Evolutionary conservation across 305 asterid genomes (phyloP).

Genomic region (Fraxinus dipetala): DNA sequence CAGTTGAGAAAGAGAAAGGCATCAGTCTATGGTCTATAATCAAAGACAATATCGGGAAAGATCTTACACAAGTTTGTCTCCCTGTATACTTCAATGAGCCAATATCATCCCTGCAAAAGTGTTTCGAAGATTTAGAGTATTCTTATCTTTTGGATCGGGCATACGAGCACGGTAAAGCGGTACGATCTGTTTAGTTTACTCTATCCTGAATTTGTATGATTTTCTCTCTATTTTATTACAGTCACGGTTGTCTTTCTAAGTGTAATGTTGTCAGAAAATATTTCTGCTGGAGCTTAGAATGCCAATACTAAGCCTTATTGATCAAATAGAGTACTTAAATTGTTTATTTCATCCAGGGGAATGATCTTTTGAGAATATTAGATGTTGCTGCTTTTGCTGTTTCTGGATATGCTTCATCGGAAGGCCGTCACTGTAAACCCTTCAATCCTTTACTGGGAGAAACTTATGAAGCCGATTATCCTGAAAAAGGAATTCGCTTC

Average conservation of each 20-base stretch:
- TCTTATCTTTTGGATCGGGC: slow-evolving; percentile 87
- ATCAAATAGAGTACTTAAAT: neutral
- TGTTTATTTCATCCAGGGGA: slow-evolving; percentile 52
- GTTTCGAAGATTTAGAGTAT: slow-evolving; percentile 90
- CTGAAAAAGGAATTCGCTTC: slow-evolving; percentile 82
- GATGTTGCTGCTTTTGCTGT: slow-evolving; percentile 94
- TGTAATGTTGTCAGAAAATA: neutral
- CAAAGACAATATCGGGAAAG: slow-evolving; percentile 95
- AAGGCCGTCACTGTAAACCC: slow-evolving; percentile 89
- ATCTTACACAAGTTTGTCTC: slow-evolving; percentile 83
- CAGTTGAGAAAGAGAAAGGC: slow-evolving; percentile 83
- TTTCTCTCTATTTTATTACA: neutral
- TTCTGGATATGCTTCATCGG: slow-evolving; percentile 97
- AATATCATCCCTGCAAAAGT: slow-evolving; percentile 79
- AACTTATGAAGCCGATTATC: slow-evolving; percentile 94
- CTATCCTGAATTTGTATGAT: neutral
- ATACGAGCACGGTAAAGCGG: slow-evolving; percentile 82
- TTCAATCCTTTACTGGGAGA: slow-evolving; percentile 95
- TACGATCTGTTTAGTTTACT: slow-evolving; percentile 33
- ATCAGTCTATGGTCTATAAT: slow-evolving; percentile 94
- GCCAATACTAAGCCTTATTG: neutral
- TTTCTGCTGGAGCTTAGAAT: neutral
- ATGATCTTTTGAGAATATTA: slow-evolving; percentile 72
- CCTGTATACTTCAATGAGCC: slow-evolving; percentile 98
- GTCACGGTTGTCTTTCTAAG: neutral